Percentiles rank a stretch among this genome's conserved stretches.
These are phyloP conservation scores for Parascedosporium putredinis DNA, from an alignment of 2,329 filamentous ascomycete species.

Conservation along the genomic window DNA sequence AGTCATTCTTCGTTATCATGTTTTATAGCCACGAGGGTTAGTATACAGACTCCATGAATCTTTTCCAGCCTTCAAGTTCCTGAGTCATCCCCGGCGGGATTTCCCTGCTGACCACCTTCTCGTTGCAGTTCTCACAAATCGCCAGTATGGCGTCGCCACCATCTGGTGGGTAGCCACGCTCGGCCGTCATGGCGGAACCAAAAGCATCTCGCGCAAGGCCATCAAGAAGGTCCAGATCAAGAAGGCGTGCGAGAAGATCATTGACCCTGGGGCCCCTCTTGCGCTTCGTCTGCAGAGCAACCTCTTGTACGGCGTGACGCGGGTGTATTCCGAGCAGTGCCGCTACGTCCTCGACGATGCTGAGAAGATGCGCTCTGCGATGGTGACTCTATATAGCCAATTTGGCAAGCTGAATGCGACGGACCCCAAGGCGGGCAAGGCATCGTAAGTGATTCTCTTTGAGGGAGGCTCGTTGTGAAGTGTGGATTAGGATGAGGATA, in stretches of 20 bases:
- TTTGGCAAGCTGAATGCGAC: slow-evolving; percentile 23
- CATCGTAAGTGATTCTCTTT: slow-evolving; percentile 48
- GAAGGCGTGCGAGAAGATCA: slow-evolving; percentile 82
- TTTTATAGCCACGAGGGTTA: slow-evolving; percentile 94
- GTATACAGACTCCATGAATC: no score
- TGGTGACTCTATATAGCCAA: slow-evolving; percentile 56
- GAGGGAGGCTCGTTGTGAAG: background rate
- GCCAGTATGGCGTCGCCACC: slow-evolving; percentile 85
- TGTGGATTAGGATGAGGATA: no score
- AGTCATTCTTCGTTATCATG: slow-evolving; percentile 47
- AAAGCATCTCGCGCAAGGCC: slow-evolving; percentile 72
- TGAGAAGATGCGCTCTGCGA: slow-evolving; percentile 61
- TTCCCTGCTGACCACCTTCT: no score
- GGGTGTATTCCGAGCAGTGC: slow-evolving; percentile 81
- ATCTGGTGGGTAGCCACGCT: slow-evolving; percentile 93
- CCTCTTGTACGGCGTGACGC: slow-evolving; percentile 73
- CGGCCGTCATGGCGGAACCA: slow-evolving; percentile 53
- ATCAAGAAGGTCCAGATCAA: slow-evolving; percentile 81
- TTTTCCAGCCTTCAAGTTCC: no score
- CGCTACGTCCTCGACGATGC: slow-evolving; percentile 75
- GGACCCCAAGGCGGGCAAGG: slow-evolving; percentile 60
- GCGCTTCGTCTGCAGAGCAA: slow-evolving; percentile 84
- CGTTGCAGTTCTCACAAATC: slow-evolving; percentile 67
- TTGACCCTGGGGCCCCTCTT: slow-evolving; percentile 70
- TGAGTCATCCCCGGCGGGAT: no score